Evolutionary conservation across 2,329 filamentous ascomycete genomes (phyloP), one percentile per base, ranked within the genome.

Genomic region (Penicillium sp.): DNA sequence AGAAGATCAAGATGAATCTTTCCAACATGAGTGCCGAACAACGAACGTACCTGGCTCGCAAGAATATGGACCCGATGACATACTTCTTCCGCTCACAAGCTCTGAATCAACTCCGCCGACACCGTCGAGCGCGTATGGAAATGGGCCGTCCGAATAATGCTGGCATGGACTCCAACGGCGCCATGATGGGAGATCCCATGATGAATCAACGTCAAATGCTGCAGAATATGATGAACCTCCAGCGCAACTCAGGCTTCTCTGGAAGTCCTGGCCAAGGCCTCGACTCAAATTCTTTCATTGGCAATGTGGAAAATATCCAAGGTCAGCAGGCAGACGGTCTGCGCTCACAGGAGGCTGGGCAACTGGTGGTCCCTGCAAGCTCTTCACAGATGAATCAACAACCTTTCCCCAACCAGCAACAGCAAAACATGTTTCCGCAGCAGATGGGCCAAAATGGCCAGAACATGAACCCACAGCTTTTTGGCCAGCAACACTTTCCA

Each of bases 331-430:
- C 81, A 42, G 84, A 85, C 61, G 84, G 83, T n/a, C 71, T 86
- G 62, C 82, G 84, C 52, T 81, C 81, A 16, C 83, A 85, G 65
- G 82, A 87, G 69, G 82, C 82, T 49, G 85, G 85, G 9, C 83
- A 86, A 60, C 75, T 83, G 43, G 85, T 87, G n/a, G 85, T 88
- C 3, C 85, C 85, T 10, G 85, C 84, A 7, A 88, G 84, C 70
- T 84, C 82, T 65, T 82, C 82, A 52, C 78, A 79, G 58, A 81
- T 79, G 62, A 71, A 74, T 45, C 74, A 76, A 46, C 67, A 69
- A 21, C 72, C 72, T n/a, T 76, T 77, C 57, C 64, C 74, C 33
- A 71, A 71, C 6, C 74, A 76, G 51, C 74, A 76, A 55, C 74
- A 76, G 51, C 74, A 76, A 56, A 76, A 78, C 60, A 72, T 78